phyloP scores from a whole-genome alignment of 768 basidiomycete genomes.

The Rhodosporidiobolus odoratus region DNA sequence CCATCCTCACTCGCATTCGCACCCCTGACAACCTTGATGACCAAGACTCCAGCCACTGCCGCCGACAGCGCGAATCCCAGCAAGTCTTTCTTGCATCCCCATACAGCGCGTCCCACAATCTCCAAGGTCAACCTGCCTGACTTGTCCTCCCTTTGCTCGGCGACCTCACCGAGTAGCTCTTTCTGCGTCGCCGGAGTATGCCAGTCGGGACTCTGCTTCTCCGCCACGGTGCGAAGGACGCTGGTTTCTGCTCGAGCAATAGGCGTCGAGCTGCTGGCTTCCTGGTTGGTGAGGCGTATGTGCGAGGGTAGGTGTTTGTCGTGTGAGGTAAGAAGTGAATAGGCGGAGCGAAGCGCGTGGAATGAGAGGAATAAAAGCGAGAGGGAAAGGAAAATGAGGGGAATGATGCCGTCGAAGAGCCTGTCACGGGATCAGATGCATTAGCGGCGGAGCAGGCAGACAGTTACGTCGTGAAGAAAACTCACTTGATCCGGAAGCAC shows the following conservation, averaged over 20 bases:
- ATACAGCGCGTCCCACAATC: conserved; percentile 1
- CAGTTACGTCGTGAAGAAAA: background rate
- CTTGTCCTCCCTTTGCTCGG: background rate
- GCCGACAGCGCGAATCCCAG: background rate
- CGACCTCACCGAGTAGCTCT: conserved; percentile 1
- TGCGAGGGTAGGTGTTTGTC: background rate
- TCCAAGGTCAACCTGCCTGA: background rate
- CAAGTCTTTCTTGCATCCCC: conserved; percentile 29
- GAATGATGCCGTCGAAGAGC: conserved; percentile 20
- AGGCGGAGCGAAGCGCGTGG: background rate
- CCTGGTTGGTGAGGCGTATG: conserved; percentile 2
- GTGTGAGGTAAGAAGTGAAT: background rate
- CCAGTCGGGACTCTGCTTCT: conserved; percentile 21
- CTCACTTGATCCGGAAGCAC: conserved; percentile 31
- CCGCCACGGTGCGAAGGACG: conserved; percentile 15
- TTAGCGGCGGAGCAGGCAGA: too few species aligned
- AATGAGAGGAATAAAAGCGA: conserved; percentile 16
- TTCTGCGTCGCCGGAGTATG: background rate
- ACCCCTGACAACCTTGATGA: background rate
- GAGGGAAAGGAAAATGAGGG: conserved; percentile 23
- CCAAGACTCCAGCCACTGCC: background rate
- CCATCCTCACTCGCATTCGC: background rate
- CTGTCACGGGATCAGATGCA: background rate
- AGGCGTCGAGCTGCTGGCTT: background rate
- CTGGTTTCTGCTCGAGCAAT: conserved; percentile 32